Base-by-base conservation (phyloP, 345 rosid species). In the Abelmoschus esculentus region DNA sequence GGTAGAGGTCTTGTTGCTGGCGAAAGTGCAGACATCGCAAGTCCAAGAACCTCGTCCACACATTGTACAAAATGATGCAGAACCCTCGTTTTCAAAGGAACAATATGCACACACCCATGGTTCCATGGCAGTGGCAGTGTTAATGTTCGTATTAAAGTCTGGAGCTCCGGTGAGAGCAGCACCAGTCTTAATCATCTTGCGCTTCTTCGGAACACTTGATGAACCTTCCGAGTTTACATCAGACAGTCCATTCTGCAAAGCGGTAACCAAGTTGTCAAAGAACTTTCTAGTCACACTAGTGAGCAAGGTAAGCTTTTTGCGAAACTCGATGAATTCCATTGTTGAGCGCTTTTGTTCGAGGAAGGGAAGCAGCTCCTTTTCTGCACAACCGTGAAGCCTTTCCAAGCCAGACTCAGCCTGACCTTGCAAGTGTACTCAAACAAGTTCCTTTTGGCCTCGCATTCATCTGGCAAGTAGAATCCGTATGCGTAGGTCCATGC, bases 401-500 rank as follows among this genome's bases (percentile, higher is more conserved):
- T 82, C 85, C 57, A 79, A 50, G 44, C 58, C 58, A 31, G 65
- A 19, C 69, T 76, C 85, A 8, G 80, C 85, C 79, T 81, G 78
- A 34, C 87, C 80, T 63, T 82, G 85, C 67, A 74, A 56, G 56
- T 71, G 56, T 71, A 69, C 77, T 82, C 82, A 18, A 82, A 82
- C 9, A 82, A 62, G 26, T 60, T 34, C 52, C 62, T 82, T 75
- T 79, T 82, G 7, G 49, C 69, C 12, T 1, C 3, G 3, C 76
- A 74, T 6, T 65, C 12, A 3, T 68, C 72, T 0, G 73, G 65
- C 61, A 79, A 7, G 60, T 65, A 79, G 53, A 58, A 82, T 3
- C 82, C 85, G 71, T 74, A 82, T 2, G 79, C 79, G 13, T 79
- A 79, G 8, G 80, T 79, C 85, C 85, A 82, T 14, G 67, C 40